These are phyloP conservation scores for Stromatinia cepivora DNA, from an alignment of 2,329 filamentous ascomycete genomes.

Conservation along the genomic window DNA sequence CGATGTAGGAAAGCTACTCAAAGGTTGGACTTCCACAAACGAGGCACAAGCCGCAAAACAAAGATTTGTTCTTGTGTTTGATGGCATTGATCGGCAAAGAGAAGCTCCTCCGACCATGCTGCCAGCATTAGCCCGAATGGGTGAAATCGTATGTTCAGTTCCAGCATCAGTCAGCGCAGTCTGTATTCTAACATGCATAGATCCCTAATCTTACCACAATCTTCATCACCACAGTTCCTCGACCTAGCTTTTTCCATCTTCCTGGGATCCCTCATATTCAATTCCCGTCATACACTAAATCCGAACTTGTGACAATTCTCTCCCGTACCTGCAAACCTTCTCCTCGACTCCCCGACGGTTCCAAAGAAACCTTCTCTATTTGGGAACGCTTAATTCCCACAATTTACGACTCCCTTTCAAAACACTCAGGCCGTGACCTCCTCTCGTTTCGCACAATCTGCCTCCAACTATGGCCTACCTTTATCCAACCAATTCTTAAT, in stretches of 20 bases:
- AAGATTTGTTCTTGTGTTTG: slow-evolving; percentile 79
- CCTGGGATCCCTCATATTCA: slow-evolving; percentile 73
- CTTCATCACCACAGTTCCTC: slow-evolving; percentile 72
- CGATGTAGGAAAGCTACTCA: slow-evolving; percentile 65
- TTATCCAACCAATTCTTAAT: slow-evolving; percentile 73
- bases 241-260: slow-evolving; percentile 67
- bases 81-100: slow-evolving; percentile 81
- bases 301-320: slow-evolving; percentile 77
- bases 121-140: slow-evolving; percentile 76
- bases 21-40: slow-evolving; percentile 29
- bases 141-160: slow-evolving; percentile 67
- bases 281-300: slow-evolving; percentile 81
- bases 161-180: background rate
- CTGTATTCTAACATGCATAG: slow-evolving; percentile 47
- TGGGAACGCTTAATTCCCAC: slow-evolving; percentile 81
- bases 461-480: slow-evolving; percentile 77
- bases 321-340: slow-evolving; percentile 50
- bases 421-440: slow-evolving; percentile 77
- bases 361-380: slow-evolving; percentile 62
- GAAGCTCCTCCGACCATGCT: slow-evolving; percentile 78
- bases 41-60: slow-evolving; percentile 39
- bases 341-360: slow-evolving; percentile 46
- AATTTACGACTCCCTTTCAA: slow-evolving; percentile 83
- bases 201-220: slow-evolving; percentile 76
- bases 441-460: slow-evolving; percentile 70